Evolutionary conservation across 1,284 basidiomycete genomes (phyloP).

Genomic region (Cryptococcus sp.): DNA sequence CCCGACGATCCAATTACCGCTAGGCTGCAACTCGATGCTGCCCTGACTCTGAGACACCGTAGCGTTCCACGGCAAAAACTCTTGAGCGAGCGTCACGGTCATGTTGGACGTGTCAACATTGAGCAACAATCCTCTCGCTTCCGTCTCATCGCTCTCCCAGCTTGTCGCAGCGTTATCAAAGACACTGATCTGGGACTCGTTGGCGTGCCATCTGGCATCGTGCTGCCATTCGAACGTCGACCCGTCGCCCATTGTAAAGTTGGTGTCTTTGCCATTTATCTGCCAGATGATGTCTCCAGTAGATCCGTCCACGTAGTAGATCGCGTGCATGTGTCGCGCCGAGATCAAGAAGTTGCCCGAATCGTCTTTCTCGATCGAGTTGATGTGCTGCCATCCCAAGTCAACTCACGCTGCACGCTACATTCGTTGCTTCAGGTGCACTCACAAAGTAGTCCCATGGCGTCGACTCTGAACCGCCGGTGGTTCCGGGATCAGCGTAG

Average conservation of each 20-base stretch:
- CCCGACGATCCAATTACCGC: conserved; percentile 31
- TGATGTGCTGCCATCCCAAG: conserved; percentile 34
- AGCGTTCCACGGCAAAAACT: conserved; percentile 29
- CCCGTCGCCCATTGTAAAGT: conserved; percentile 31
- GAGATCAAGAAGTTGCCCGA: conserved; percentile 47
- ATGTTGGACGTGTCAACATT: conserved; percentile 28
- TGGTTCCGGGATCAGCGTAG: conserved; percentile 27
- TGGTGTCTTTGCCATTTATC: conserved; percentile 39
- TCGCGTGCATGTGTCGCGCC: conserved; percentile 39
- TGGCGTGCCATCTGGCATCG: conserved; percentile 34
- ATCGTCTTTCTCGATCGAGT: conserved; percentile 42
- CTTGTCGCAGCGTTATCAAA: conserved; percentile 44
- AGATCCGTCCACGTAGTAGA: conserved; percentile 40
- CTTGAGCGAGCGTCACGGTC: conserved; percentile 24
- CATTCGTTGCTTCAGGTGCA: background rate
- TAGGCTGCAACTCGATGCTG: conserved; percentile 24
- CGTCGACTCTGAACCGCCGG: conserved; percentile 16
- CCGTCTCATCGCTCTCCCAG: conserved; percentile 19
- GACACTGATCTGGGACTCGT: conserved; percentile 24
- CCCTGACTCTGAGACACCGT: conserved; percentile 35
- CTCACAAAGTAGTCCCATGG: conserved; percentile 37
- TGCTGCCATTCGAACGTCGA: conserved; percentile 37
- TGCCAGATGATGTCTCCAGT: conserved; percentile 42
- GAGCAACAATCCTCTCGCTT: conserved; percentile 37
- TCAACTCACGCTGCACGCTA: background rate